These are phyloP conservation scores for Themeda triandra DNA, from an alignment of 176 grass and related monocot genomes.

Conservation along the genomic window DNA sequence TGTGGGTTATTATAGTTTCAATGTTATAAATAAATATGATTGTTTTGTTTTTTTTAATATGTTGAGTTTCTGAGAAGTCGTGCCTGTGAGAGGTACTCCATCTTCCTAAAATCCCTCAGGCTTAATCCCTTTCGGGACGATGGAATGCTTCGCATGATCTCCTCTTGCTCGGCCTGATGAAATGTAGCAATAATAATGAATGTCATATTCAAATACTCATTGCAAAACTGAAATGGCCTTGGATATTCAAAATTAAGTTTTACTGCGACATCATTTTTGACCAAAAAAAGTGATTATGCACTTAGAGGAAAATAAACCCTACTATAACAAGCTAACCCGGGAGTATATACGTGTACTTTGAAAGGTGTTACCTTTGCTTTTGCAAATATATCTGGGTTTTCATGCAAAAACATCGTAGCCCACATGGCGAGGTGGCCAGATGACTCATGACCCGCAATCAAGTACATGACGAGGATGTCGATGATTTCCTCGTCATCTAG, in stretches of 20 bases:
- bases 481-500: constrained; percentile 81
- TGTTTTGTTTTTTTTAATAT: background rate
- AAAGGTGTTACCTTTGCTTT: constrained; percentile 88
- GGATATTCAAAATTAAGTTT: too few relatives aligned
- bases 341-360: too few relatives aligned
- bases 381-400: constrained; percentile 61
- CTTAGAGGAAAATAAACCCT: too few relatives aligned
- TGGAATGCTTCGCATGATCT: constrained; percentile 54
- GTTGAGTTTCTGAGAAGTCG: background rate
- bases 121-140: constrained; percentile 53
- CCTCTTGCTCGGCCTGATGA: constrained; percentile 82
- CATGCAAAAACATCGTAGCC: constrained; percentile 73
- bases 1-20: too few relatives aligned
- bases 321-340: too few relatives aligned
- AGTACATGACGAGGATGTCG: constrained; percentile 80
- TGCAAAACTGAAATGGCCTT: too few relatives aligned
- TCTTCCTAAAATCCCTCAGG: constrained; percentile 79
- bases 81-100: constrained; percentile 90
- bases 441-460: constrained; percentile 89
- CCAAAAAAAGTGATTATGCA: too few relatives aligned
- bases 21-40: too few relatives aligned
- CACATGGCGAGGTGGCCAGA: constrained; percentile 93
- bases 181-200: too few relatives aligned
- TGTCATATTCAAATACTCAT: too few relatives aligned
- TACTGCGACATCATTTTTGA: too few relatives aligned